phyloP scores from a whole-genome alignment of 2,329 filamentous ascomycete genomes.

The Anthostomella pinea region DNA sequence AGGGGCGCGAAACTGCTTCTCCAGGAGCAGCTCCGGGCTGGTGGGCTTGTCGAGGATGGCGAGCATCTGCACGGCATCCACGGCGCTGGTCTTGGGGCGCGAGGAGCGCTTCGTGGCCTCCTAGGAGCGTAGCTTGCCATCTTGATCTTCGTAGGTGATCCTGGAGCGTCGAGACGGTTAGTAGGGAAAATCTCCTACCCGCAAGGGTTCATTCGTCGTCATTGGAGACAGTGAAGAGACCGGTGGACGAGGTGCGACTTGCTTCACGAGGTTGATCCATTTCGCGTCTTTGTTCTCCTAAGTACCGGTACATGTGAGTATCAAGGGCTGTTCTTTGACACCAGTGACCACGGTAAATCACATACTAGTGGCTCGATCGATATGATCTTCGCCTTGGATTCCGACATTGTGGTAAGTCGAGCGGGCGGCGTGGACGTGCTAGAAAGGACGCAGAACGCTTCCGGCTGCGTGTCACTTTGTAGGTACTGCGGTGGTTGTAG shows the following conservation, averaged over 20 bases:
- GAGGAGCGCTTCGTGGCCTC: slow-evolving; percentile 27
- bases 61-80: slow-evolving; percentile 31
- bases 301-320: not conserved
- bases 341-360: no score
- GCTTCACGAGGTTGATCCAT: slow-evolving; percentile 33
- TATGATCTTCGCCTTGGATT: slow-evolving; percentile 20
- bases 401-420: slow-evolving; percentile 16
- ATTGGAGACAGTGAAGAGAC: no score
- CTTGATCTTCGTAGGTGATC: slow-evolving; percentile 30
- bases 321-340: no score
- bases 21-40: slow-evolving; percentile 33
- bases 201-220: no score
- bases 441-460: no score
- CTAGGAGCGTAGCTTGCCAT: slow-evolving; percentile 28
- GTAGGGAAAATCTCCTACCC: no score
- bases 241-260: slow-evolving; percentile 11
- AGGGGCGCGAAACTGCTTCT: slow-evolving; percentile 39
- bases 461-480: no score
- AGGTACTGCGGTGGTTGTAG: no score
- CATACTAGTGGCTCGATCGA: slow-evolving; percentile 30
- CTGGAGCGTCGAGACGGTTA: slow-evolving; percentile 12
- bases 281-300: slow-evolving; percentile 32
- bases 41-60: slow-evolving; percentile 21
- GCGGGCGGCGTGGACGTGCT: not conserved
- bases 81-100: slow-evolving; percentile 26